Base-by-base conservation (phyloP, 1,284 basidiomycete genomes). In the Fomitopsis betulina region DNA sequence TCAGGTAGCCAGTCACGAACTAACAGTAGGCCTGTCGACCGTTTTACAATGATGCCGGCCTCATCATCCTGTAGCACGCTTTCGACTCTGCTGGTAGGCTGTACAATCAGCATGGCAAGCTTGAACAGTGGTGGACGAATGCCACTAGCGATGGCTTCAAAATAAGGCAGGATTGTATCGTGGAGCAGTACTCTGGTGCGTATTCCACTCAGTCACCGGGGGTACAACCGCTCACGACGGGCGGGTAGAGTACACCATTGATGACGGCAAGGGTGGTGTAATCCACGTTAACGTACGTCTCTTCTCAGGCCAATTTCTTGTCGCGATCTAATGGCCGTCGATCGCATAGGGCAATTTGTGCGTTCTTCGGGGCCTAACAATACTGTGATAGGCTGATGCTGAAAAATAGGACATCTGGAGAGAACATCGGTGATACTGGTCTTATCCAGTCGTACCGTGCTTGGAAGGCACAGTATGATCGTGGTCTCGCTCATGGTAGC, bases 21-120 rank as follows among this genome's bases (percentile, higher is more conserved):
- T 97, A 53, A 93, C 89, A 32, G 90, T 89, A 63, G 63, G 82
- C 67, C 15, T 23, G 15, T 39, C 30, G 32, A 23, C 5, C 21
- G 30, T 43, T 58, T 61, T 2, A n/a, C 40, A 43, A 27, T 47
- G 43, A 5, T 50, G 10, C 8, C 3, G 5, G 6, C 7, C 32
- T 51, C 8, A 51, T 51, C 30, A 10, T 38, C 32, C 55, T 65
- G 53, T 66, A 93, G 82, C 95, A 98, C 69, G 94, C 94, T 1
- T 97, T 98, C 64, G 96, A 98, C 74, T 95, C 94, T 58, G 82
- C 91, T 45, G 96, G 96, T 10, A 80, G 93, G 42, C 71, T 91
- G 58, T 93, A 91, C 68, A 91, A 92, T 66, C 87, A 89, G 69
- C 69, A 87, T 67, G 82, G 92, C 71, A 86, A 94, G 78, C 80